phyloP scores from a whole-genome alignment of 2,329 filamentous ascomycete species.

The Botrytis elliptica region DNA sequence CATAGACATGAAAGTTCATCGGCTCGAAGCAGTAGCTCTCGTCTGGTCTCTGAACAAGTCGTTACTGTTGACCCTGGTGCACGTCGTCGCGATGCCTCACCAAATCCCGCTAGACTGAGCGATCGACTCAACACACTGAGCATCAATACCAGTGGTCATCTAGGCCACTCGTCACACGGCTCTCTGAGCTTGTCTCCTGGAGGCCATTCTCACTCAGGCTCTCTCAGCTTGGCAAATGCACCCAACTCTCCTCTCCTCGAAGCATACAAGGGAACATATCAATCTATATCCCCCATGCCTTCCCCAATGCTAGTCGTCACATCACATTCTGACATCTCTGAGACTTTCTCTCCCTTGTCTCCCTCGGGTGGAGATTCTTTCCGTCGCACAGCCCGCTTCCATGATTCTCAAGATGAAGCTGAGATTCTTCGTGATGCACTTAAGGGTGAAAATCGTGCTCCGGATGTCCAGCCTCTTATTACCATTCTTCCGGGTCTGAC shows the following conservation, averaged over 20 bases:
- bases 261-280: conserved; percentile 90
- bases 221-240: conserved; percentile 52
- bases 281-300: conserved; percentile 92
- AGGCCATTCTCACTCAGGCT: not conserved
- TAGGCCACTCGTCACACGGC: conserved; percentile 23
- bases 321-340: conserved; percentile 48
- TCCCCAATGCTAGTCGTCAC: conserved; percentile 62
- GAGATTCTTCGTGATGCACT: conserved; percentile 73
- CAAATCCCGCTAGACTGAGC: conserved; percentile 31
- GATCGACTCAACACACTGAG: conserved; percentile 37
- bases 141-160: conserved; percentile 35
- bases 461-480: conserved; percentile 70
- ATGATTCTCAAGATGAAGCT: conserved; percentile 80
- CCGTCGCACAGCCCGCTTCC: conserved; percentile 69
- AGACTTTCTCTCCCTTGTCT: conserved; percentile 52
- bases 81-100: conserved; percentile 30
- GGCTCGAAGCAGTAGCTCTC: conserved; percentile 24
- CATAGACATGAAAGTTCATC: conserved; percentile 20
- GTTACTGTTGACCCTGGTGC: conserved; percentile 37
- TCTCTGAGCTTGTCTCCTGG: conserved; percentile 6
- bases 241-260: conserved; percentile 85
- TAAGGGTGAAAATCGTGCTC: conserved; percentile 51
- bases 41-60: conserved; percentile 29
- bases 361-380: conserved; percentile 47
- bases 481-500: conserved; percentile 81